Conservation (phyloP, 805 yeast genomes). For the Osmozyma mogii region DNA sequence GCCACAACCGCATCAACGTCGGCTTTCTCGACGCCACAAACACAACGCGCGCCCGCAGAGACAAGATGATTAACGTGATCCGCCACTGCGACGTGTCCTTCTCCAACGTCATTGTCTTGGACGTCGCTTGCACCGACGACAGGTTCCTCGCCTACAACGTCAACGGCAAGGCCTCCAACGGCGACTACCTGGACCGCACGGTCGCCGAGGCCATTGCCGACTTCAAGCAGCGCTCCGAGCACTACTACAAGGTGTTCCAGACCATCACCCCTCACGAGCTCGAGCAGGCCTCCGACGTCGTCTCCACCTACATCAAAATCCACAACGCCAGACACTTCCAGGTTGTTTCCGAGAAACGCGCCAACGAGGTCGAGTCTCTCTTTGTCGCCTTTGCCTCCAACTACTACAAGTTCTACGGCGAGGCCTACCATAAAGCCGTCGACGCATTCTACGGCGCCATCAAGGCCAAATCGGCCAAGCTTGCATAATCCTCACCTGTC, state of each 20-base stretch:
- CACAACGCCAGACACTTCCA: slow-evolving; percentile 8
- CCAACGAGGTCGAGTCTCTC: slow-evolving; percentile 7
- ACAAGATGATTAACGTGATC: slow-evolving; percentile 21
- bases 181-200: slow-evolving; percentile 49
- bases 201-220: slow-evolving; percentile 49
- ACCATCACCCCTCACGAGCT: slow-evolving; percentile 9
- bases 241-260: slow-evolving; percentile 33
- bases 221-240: slow-evolving; percentile 48
- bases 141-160: slow-evolving; percentile 51
- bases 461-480: no score
- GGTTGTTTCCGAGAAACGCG: slow-evolving; percentile 1
- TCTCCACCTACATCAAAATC: slow-evolving; percentile 6
- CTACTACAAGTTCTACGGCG: slow-evolving; percentile 12
- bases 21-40: slow-evolving; percentile 39
- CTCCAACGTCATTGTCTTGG: slow-evolving; percentile 44
- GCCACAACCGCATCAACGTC: slow-evolving; percentile 18
- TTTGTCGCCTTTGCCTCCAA: slow-evolving; percentile 7
- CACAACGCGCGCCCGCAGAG: slow-evolving; percentile 28
- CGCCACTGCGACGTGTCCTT: slow-evolving; percentile 14
- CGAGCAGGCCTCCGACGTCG: slow-evolving; percentile 5
- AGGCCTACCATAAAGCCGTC: slow-evolving; percentile 11
- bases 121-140: slow-evolving; percentile 50
- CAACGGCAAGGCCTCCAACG: slow-evolving; percentile 54
- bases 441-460: slow-evolving; percentile 8
- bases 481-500: no score